phyloP scores from a whole-genome alignment of 202 grass and related monocot genomes.

The Setaria viridis region DNA sequence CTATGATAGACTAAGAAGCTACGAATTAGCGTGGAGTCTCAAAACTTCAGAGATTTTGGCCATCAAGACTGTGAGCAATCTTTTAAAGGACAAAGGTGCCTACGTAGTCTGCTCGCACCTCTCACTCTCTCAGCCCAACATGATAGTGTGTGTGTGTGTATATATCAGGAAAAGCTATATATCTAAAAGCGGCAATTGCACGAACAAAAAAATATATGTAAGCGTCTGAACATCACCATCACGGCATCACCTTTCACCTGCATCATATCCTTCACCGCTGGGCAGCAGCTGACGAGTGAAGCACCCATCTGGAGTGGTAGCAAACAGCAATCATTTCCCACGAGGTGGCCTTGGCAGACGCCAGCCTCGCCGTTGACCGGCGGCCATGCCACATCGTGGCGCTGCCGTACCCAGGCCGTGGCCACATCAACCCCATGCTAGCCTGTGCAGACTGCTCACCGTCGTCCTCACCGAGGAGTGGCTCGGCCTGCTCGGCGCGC shows the following conservation, averaged over 20 bases:
- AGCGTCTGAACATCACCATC: background rate
- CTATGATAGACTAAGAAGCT: background rate
- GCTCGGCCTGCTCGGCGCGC: conserved; percentile 52
- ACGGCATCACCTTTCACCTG: too few species aligned
- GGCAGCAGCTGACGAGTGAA: background rate
- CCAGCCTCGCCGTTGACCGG: background rate
- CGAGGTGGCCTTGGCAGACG: background rate
- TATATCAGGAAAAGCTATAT: too few species aligned
- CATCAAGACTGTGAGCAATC: background rate
- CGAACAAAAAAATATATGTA: background rate
- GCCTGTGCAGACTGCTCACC: background rate
- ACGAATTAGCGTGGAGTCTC: background rate
- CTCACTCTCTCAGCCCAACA: background rate
- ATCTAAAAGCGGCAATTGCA: background rate
- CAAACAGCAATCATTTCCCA: background rate
- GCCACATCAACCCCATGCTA: background rate
- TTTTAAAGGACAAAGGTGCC: background rate
- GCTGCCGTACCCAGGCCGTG: background rate
- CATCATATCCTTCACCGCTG: too few species aligned
- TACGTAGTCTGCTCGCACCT: background rate
- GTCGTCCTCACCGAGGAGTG: conserved; percentile 78
- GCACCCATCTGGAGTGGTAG: background rate
- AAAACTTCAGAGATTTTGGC: background rate
- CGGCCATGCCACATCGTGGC: background rate
- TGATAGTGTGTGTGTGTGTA: background rate